A percentile compares a stretch with the other conserved stretches of the same genome.
phyloP scores from a whole-genome alignment of 2,329 filamentous ascomycete species.

The Talaromyces sp. region DNA sequence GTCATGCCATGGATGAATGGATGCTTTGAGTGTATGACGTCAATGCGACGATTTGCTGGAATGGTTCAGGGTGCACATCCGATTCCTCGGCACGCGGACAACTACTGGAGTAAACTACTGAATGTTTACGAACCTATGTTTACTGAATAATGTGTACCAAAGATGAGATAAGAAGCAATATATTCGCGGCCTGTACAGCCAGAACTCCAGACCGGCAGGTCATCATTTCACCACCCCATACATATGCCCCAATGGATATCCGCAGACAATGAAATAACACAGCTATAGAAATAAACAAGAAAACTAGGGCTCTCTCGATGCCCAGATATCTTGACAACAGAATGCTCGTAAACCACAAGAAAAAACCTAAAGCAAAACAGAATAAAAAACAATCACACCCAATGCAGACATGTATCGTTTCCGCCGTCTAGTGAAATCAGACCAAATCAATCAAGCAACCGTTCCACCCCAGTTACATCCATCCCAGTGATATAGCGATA shows the following conservation, averaged over 20 bases:
- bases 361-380: constrained; percentile 12
- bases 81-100: neutral
- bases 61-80: constrained; percentile 4
- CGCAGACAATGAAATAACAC: constrained; percentile 23
- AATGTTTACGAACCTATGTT: neutral
- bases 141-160: neutral
- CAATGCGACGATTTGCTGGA: constrained; percentile 6
- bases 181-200: constrained; percentile 1
- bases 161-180: neutral
- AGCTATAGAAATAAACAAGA: constrained; percentile 22
- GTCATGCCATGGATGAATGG: neutral
- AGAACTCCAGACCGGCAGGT: constrained; percentile 16
- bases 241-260: constrained; percentile 28
- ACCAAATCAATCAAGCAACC: constrained; percentile 23
- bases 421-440: constrained; percentile 37
- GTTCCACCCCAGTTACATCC: constrained; percentile 30
- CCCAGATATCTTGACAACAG: constrained; percentile 22
- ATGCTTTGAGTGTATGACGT: constrained; percentile 15
- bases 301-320: constrained; percentile 14
- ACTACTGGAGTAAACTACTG: neutral
- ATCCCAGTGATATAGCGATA: constrained; percentile 17
- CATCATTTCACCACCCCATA: constrained; percentile 22
- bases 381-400: constrained; percentile 25
- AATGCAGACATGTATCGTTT: constrained; percentile 47
- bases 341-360: neutral